A percentile compares a stretch with the other conserved stretches of the same genome.
phyloP scores from a whole-genome alignment of 2,329 filamentous ascomycete genomes.

The Phialocephala subalpina region DNA sequence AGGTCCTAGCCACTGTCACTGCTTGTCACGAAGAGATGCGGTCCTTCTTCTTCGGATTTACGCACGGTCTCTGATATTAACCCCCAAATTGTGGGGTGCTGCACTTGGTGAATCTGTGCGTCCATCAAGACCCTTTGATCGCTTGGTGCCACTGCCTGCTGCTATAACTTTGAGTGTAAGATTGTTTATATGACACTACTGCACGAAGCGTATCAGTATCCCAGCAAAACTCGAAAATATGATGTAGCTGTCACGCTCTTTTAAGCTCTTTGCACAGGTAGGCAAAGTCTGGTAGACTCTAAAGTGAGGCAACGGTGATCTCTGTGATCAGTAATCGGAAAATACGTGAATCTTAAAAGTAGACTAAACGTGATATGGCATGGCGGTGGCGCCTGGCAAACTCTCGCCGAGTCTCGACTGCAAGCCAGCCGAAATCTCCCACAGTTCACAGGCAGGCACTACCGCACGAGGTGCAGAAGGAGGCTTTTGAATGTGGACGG shows the following conservation, averaged over 20 bases:
- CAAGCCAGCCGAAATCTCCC: slow-evolving; percentile 1
- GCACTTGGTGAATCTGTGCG: neutral
- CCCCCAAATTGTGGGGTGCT: neutral
- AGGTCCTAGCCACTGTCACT: too few species aligned
- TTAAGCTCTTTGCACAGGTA: neutral
- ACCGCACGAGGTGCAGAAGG: neutral
- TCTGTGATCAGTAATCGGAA: slow-evolving; percentile 2
- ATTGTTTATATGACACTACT: too few species aligned
- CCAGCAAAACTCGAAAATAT: neutral
- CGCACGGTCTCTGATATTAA: neutral
- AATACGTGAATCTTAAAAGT: neutral
- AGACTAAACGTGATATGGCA: neutral
- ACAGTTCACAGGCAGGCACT: neutral
- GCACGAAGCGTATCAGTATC: too few species aligned
- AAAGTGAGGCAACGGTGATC: neutral
- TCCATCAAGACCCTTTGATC: neutral
- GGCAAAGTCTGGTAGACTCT: neutral
- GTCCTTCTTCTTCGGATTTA: neutral
- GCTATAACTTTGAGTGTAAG: too few species aligned
- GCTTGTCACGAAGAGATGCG: too few species aligned
- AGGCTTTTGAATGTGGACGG: neutral
- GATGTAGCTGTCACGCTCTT: neutral
- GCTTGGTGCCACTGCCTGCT: too few species aligned
- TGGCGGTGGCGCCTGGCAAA: neutral
- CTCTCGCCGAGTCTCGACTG: neutral